These are phyloP conservation scores for Gliomastix tumulicola DNA, from an alignment of 2,329 filamentous ascomycete genomes.

Conservation along the genomic window DNA sequence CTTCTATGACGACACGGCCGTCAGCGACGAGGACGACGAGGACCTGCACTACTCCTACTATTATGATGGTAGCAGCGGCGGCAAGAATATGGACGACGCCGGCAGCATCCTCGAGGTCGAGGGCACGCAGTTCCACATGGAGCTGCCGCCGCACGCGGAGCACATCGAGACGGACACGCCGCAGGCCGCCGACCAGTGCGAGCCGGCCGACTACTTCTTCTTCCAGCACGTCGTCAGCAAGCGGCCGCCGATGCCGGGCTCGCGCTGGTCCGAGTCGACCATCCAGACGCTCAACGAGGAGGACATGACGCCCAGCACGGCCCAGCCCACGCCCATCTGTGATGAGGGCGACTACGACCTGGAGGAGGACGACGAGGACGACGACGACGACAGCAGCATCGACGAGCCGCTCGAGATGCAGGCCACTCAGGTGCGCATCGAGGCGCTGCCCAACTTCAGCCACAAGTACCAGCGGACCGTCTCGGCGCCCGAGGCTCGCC, in stretches of 20 bases:
- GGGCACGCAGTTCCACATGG: conserved; percentile 10
- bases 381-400: no score
- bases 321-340: no score
- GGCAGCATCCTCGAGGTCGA: conserved; percentile 12
- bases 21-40: conserved; percentile 13
- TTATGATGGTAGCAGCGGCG: no score
- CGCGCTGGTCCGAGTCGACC: conserved; percentile 35
- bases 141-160: conserved; percentile 18
- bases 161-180: conserved; percentile 13
- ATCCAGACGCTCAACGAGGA: conserved; percentile 19
- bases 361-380: conserved; percentile 3
- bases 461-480: conserved; percentile 12
- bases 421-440: conserved; percentile 10
- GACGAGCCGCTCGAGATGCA: conserved; percentile 11
- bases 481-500: conserved; percentile 7
- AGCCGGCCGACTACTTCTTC: conserved; percentile 25
- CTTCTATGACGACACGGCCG: conserved; percentile 14
- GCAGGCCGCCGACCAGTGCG: conserved; percentile 13
- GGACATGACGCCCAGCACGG: conserved; percentile 8
- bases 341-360: conserved; percentile 1
- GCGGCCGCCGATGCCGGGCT: conserved; percentile 23
- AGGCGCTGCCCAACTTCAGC: conserved; percentile 23
- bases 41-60: no score
- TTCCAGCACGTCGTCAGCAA: conserved; percentile 16
- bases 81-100: conserved; percentile 11